Conservation (phyloP, 2,329 filamentous ascomycete genomes). For the Aspergillus tanneri region DNA sequence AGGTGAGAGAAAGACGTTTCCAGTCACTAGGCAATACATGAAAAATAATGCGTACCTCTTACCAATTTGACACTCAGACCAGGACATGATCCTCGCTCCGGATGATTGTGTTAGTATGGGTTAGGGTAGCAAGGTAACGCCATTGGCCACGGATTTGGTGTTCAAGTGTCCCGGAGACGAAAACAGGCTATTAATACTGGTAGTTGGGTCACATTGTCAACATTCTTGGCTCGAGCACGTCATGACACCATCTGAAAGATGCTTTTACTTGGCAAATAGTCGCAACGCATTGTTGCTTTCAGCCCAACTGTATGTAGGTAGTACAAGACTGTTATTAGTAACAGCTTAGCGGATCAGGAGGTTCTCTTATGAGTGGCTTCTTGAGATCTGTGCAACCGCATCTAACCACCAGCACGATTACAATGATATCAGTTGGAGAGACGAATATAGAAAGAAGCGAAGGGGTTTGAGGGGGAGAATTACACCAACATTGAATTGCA, state of each 20-base stretch:
- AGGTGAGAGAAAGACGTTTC: background rate
- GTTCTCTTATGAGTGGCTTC: slow-evolving; percentile 3
- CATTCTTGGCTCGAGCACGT: slow-evolving; percentile 13
- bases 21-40: background rate
- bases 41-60: background rate
- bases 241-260: slow-evolving; percentile 7
- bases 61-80: background rate
- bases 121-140: background rate
- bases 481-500: too few relatives aligned
- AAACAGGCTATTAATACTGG: slow-evolving; percentile 11
- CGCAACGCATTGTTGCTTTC: background rate
- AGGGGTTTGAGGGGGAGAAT: background rate
- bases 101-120: background rate
- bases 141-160: slow-evolving; percentile 8
- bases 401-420: background rate
- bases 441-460: background rate
- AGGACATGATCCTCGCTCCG: background rate
- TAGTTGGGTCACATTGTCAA: slow-evolving; percentile 5
- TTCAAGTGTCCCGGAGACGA: slow-evolving; percentile 2
- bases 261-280: slow-evolving; percentile 2
- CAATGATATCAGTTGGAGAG: background rate
- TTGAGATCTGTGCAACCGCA: slow-evolving; percentile 2
- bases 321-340: background rate
- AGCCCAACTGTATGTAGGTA: slow-evolving; percentile 1
- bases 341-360: background rate